These are phyloP conservation scores for Ceratocystiopsis brevicomis DNA, from an alignment of 2,329 filamentous ascomycete genomes.

Conservation along the genomic window DNA sequence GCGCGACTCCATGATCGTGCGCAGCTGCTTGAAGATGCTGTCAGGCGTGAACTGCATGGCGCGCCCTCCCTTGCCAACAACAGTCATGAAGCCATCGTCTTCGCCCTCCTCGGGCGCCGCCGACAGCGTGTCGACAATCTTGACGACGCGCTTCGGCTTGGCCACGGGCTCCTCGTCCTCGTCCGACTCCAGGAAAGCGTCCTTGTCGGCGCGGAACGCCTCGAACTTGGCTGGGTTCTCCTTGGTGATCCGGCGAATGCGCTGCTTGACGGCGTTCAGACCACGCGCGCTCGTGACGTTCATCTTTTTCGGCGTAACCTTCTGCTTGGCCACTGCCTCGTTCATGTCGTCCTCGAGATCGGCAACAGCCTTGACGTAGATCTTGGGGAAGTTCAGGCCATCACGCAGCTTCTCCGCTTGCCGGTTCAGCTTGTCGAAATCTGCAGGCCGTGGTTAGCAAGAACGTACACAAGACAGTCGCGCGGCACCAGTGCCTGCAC, in stretches of 20 bases:
- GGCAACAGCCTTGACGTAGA: conserved; percentile 81
- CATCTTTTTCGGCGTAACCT: conserved; percentile 95
- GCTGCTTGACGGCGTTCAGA: conserved; percentile 92
- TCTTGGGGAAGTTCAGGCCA: conserved; percentile 64
- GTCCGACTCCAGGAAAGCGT: conserved; percentile 70
- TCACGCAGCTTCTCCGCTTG: conserved; percentile 64
- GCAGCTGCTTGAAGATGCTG: conserved; percentile 93
- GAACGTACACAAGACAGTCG: conserved; percentile 14
- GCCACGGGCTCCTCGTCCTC: conserved; percentile 42
- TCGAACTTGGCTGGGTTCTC: conserved; percentile 80
- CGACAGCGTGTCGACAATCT: conserved; percentile 15
- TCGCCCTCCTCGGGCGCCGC: conserved; percentile 45
- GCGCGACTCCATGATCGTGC: conserved; percentile 81
- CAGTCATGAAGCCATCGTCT: conserved; percentile 74
- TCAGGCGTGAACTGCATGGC: conserved; percentile 85
- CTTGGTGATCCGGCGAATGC: conserved; percentile 97
- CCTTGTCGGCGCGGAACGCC: conserved; percentile 68
- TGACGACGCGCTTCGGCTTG: conserved; percentile 31
- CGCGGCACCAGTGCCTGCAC: no score
- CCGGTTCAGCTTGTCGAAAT: conserved; percentile 87
- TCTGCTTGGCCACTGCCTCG: conserved; percentile 87
- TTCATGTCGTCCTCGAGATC: conserved; percentile 90
- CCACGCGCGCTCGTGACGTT: conserved; percentile 88
- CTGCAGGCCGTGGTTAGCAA: conserved; percentile 24
- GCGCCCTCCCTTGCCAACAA: conserved; percentile 80